phyloP scores from a whole-genome alignment of 129 eudicot species.

The Ambrosia artemisiifolia region DNA sequence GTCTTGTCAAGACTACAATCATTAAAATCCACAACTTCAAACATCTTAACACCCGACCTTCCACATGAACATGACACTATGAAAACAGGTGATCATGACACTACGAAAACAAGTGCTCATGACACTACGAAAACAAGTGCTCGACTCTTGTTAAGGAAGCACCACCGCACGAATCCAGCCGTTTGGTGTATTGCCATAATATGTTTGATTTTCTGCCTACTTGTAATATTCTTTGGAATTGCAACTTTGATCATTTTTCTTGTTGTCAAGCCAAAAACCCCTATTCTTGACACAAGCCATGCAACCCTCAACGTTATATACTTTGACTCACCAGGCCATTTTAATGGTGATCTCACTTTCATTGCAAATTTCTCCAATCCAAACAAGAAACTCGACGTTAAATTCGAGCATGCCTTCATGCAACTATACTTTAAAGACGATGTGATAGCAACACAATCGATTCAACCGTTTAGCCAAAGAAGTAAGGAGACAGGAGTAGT shows the following conservation, averaged over 20 bases:
- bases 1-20: constrained; percentile 13
- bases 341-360: constrained; percentile 64
- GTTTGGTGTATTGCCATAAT: constrained; percentile 74
- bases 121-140: constrained; percentile 31
- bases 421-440: constrained; percentile 43
- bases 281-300: constrained; percentile 55
- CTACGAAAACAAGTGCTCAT: constrained; percentile 31
- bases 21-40: neutral
- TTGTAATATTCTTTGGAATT: constrained; percentile 62
- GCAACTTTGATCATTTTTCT: constrained; percentile 55
- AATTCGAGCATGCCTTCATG: constrained; percentile 51
- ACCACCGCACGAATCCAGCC: constrained; percentile 60
- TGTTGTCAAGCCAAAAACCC: constrained; percentile 57
- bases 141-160: constrained; percentile 38
- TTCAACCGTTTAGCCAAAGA: constrained; percentile 57
- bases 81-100: too few species aligned
- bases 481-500: constrained; percentile 46
- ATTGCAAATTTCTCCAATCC: constrained; percentile 84
- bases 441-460: constrained; percentile 52
- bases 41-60: neutral
- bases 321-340: constrained; percentile 55
- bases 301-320: constrained; percentile 69
- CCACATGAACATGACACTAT: constrained; percentile 17
- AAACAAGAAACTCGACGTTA: constrained; percentile 58
- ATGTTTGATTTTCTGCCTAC: constrained; percentile 55